A percentile compares a stretch with the other conserved stretches of the same genome.
These are phyloP conservation scores for Colletotrichum sojae DNA, from an alignment of 2,329 filamentous ascomycete species.

Conservation along the genomic window DNA sequence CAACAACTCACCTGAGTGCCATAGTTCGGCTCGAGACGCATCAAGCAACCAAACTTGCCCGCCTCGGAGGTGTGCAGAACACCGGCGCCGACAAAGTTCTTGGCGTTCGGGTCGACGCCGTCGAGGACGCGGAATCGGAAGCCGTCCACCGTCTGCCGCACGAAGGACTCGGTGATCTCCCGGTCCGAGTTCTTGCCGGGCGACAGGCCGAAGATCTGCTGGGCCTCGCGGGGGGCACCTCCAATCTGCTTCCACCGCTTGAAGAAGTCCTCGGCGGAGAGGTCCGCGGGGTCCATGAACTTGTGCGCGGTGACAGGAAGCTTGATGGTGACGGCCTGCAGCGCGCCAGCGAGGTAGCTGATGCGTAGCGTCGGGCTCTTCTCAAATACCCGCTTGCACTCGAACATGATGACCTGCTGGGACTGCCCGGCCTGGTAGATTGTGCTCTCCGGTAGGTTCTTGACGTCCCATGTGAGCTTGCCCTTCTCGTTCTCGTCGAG, in stretches of 20 bases:
- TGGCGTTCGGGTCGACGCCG: conserved; percentile 90
- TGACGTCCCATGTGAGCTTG: conserved; percentile 86
- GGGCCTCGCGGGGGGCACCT: conserved; percentile 86
- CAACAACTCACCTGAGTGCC: conserved; percentile 78
- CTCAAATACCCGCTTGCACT: conserved; percentile 84
- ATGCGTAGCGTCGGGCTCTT: conserved; percentile 92
- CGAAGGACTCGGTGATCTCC: conserved; percentile 79
- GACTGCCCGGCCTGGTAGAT: conserved; percentile 83
- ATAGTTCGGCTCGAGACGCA: conserved; percentile 96
- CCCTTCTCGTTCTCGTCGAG: conserved; percentile 77
- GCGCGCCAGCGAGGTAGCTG: conserved; percentile 91
- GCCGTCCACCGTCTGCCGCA: conserved; percentile 81
- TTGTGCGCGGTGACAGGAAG: conserved; percentile 92
- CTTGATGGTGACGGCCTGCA: conserved; percentile 93
- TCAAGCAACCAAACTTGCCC: conserved; percentile 93
- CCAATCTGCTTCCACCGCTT: conserved; percentile 99
- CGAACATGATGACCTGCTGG: conserved; percentile 96
- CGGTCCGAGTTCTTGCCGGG: conserved; percentile 67
- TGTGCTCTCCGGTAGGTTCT: conserved; percentile 87
- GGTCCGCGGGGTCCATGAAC: conserved; percentile 93
- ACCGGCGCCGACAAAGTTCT: conserved; percentile 93
- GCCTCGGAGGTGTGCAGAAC: conserved; percentile 85
- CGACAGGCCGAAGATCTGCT: conserved; percentile 83
- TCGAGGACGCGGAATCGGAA: conserved; percentile 92
- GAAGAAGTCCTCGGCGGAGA: conserved; percentile 95